Base-by-base conservation (phyloP, 2,329 filamentous ascomycete species). In the Chalaropsis thielavioides region DNA sequence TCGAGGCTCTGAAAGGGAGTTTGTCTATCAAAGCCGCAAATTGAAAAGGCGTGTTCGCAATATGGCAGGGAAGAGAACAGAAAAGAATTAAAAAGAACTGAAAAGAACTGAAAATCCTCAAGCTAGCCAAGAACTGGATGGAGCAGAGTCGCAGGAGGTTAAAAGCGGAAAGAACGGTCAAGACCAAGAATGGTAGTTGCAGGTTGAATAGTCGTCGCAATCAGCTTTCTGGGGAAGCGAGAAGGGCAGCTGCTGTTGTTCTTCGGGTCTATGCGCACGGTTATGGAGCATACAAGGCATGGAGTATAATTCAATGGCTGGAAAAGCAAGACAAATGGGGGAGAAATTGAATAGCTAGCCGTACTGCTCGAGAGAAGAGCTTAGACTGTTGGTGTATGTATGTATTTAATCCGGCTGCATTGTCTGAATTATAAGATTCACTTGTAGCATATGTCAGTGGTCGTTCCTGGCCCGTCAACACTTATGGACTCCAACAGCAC, bases 241-340 rank as follows among this genome's bases (percentile, higher is more conserved):
- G 24, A 56, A 56, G 17, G 51, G 54, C 17, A 58, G 27, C 17
- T 58, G 24, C 54, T n/a, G 27, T 58, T 58, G 56, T 35, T 60
- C 11, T 19, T 13, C 15, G 15, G 54, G 54, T 58, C 31, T 38
- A 58, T 38, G 13, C 54, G 27, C 17, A 58, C 54, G 38, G 24
- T 10, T 10, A 58, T 13, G 24, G 54, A 10, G 54, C 31, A 68
- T 66, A 44, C 66, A 66, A 64, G 60, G n/a, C 58, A 68, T 41
- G 64, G 65, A 63, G 15, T 51, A 24, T 51, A 68, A 41, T 66
- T 38, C 43, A 63, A 64, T 27, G 56, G 61, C 46, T 61, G 40
- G 65, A 58, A 59, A 68, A 65, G 64, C 61, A 49, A 68, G 66
- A 64, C 60, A 41, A 64, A 61, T 59, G 65, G 54, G 46, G n/a